Base-by-base conservation (phyloP, 2,329 filamentous ascomycete genomes). In the Ceratocystis huliohia region DNA sequence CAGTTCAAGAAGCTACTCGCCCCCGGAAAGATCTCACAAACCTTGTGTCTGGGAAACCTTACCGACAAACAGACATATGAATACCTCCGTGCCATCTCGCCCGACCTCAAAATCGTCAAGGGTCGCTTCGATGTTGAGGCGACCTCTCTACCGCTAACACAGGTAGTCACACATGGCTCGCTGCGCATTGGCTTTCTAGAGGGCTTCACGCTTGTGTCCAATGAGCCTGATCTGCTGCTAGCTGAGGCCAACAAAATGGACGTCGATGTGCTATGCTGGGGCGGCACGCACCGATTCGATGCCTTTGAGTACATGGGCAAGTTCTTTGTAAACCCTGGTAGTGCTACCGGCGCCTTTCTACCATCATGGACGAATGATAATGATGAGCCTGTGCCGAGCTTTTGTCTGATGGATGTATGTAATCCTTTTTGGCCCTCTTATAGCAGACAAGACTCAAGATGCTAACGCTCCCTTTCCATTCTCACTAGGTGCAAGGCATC, bases 351-450 rank as follows among this genome's bases (percentile, higher is more conserved):
- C 8, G 84, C 84, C 2, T 84, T 84, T 69, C 78, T 81, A 25
- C 81, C 81, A 1, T 81, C 82, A 22, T 86, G 82, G 80, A 78
- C 77, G 22, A 77, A 78, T 64, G 82, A 82, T 50, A 79, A 77
- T n/a, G 84, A 89, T 73, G 88, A 93, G 66, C 88, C 88, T 28
- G 87, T 86, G 66, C 93, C 93, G 30, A 96, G 91, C 74, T 96
- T 97, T 76, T 96, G 94, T 73, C 78, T 97, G 75, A 96, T 97
- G 93, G 93, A 97, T 82, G 92, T 96, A 76, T 79, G 91, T 87
- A 59, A 65, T 63, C 7, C n/a, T 20, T 66, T 30, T 13, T 64
- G 25, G 10, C 41, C 37, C 8, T 17, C 4, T 20, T 28, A n/a
- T 33, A 5, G 20, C 22, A 2, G 41, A 53, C 25, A 25, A 20